phyloP scores from a whole-genome alignment of 192 early-diverging fungal genomes.

The Physocladia obscura region DNA sequence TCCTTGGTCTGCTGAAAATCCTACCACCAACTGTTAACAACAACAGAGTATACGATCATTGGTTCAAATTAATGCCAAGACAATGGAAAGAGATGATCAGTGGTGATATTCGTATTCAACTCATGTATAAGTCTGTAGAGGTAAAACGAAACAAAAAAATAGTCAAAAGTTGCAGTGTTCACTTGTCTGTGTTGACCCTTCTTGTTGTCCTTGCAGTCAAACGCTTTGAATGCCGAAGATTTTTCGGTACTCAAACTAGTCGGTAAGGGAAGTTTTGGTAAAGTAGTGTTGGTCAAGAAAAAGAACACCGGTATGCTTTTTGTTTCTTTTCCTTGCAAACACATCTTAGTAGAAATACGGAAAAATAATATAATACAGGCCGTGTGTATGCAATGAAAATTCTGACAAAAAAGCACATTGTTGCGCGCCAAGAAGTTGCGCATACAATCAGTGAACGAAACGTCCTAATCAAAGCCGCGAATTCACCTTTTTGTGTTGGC shows the following conservation, averaged over 20 bases:
- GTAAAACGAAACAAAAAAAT: constrained; percentile 10
- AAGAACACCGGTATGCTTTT: constrained; percentile 62
- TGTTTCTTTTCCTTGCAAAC: neutral
- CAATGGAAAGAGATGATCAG: constrained; percentile 46
- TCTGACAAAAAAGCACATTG: constrained; percentile 70
- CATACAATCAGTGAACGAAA: constrained; percentile 79
- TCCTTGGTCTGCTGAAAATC: constrained; percentile 52
- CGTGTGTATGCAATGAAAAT: constrained; percentile 85
- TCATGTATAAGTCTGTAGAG: constrained; percentile 48
- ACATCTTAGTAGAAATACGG: too few species aligned
- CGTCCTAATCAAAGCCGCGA: constrained; percentile 63
- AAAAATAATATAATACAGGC: constrained; percentile 22
- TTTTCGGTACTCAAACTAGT: constrained; percentile 75
- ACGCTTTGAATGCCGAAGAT: constrained; percentile 49
- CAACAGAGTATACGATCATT: constrained; percentile 56
- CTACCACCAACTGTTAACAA: constrained; percentile 41
- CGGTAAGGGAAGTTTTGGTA: constrained; percentile 79
- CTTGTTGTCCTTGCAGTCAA: constrained; percentile 24
- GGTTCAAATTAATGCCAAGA: constrained; percentile 47
- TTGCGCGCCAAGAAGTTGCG: constrained; percentile 70
- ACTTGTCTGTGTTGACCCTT: neutral
- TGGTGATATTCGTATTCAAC: constrained; percentile 53
- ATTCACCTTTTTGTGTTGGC: constrained; percentile 88
- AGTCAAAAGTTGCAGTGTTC: neutral
- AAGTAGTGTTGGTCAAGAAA: constrained; percentile 77